Conservation (phyloP, 768 basidiomycete species). For the Naematelia encephala region DNA sequence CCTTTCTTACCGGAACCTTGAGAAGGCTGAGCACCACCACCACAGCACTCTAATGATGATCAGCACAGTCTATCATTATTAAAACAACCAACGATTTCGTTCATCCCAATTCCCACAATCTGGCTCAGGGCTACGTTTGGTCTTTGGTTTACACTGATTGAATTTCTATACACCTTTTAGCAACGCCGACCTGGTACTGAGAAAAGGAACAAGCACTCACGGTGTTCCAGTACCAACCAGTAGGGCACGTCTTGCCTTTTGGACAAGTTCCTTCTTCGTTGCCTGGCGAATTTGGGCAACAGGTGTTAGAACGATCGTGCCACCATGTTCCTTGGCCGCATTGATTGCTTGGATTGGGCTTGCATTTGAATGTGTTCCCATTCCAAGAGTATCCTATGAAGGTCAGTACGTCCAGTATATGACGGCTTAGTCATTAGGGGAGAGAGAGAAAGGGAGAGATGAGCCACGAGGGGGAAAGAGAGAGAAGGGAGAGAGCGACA, state of each 20-base stretch:
- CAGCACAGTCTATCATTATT: neutral
- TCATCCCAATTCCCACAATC: slow-evolving; percentile 42
- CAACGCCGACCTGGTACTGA: too few relatives aligned
- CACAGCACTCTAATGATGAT: slow-evolving; percentile 20
- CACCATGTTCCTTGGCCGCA: slow-evolving; percentile 19
- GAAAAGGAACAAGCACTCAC: too few relatives aligned
- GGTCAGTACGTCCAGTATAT: neutral
- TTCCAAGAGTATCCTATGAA: slow-evolving; percentile 23
- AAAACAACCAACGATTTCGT: slow-evolving; percentile 18
- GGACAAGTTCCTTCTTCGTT: slow-evolving; percentile 23
- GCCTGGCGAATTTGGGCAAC: slow-evolving; percentile 21
- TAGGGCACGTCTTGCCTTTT: slow-evolving; percentile 29
- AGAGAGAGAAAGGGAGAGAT: slow-evolving; percentile 6
- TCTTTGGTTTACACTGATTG: slow-evolving; percentile 26
- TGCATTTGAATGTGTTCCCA: slow-evolving; percentile 20
- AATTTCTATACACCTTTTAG: too few relatives aligned
- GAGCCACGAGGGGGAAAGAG: neutral
- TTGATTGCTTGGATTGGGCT: slow-evolving; percentile 9
- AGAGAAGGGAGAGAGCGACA: neutral
- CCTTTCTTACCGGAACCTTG: slow-evolving; percentile 5
- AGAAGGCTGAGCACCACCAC: slow-evolving; percentile 11
- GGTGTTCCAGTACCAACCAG: slow-evolving; percentile 36
- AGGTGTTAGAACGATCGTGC: slow-evolving; percentile 29
- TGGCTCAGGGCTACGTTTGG: slow-evolving; percentile 28
- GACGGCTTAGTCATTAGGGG: neutral